Conservation (phyloP, 2,329 filamentous ascomycete genomes). For the Ascochyta rabiei region DNA sequence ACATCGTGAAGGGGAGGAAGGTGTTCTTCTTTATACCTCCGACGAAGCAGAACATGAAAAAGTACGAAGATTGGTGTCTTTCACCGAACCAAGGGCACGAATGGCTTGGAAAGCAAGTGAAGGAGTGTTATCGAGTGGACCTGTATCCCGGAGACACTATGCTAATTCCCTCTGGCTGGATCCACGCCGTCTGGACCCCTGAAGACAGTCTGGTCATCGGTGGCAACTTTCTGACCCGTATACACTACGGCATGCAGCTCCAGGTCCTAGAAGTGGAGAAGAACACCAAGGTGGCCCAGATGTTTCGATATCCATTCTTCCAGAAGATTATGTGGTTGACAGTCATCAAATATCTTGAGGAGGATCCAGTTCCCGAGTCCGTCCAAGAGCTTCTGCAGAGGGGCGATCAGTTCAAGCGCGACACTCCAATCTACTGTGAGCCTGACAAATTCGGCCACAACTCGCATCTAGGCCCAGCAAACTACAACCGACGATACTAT, state of each 20-base stretch:
- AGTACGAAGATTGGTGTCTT: conserved; percentile 74
- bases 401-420: conserved; percentile 62
- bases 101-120: conserved; percentile 67
- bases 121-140: conserved; percentile 71
- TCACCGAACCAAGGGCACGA: conserved; percentile 70
- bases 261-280: conserved; percentile 70
- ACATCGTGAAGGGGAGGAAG: conserved; percentile 71
- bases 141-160: conserved; percentile 71
- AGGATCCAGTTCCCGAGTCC: conserved; percentile 65
- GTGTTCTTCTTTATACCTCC: conserved; percentile 75
- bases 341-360: conserved; percentile 66
- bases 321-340: conserved; percentile 74
- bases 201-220: conserved; percentile 72
- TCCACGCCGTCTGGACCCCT: conserved; percentile 74
- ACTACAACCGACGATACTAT: conserved; percentile 67
- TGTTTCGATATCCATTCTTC: conserved; percentile 72
- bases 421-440: conserved; percentile 64
- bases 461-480: conserved; percentile 58
- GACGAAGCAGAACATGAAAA: conserved; percentile 70
- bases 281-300: conserved; percentile 67
- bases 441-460: conserved; percentile 60
- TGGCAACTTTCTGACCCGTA: conserved; percentile 70
- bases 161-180: conserved; percentile 74
- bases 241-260: conserved; percentile 71
- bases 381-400: conserved; percentile 62